Evolutionary conservation across 768 basidiomycete genomes (phyloP).

Genomic region (Vararia minispora): DNA sequence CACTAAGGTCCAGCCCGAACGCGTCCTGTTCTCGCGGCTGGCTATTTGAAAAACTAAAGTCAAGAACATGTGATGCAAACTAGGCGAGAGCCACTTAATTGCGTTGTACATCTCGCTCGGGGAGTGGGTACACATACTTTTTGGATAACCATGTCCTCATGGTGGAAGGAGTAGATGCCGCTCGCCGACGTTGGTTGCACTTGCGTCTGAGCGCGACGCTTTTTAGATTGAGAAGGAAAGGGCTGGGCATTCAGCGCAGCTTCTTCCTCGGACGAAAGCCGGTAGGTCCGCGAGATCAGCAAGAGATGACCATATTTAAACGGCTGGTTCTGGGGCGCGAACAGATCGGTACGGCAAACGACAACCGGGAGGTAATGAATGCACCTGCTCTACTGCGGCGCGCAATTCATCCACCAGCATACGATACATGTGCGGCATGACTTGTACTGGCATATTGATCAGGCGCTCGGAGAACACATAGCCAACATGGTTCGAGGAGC

Average conservation of each 20-base stretch:
- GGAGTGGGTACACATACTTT: conserved; percentile 32
- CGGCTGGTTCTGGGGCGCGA: conserved; percentile 34
- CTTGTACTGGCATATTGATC: conserved; percentile 92
- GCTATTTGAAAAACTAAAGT: conserved; percentile 42
- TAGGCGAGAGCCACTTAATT: conserved; percentile 17
- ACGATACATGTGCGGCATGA: conserved; percentile 83
- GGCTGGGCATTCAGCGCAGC: conserved; percentile 32
- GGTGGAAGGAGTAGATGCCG: conserved; percentile 68
- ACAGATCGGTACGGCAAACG: neutral
- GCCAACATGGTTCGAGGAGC: conserved; percentile 51
- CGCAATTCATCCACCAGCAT: conserved; percentile 83
- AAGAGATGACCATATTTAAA: conserved; percentile 67
- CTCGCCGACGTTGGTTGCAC: conserved; percentile 27
- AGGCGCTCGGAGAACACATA: conserved; percentile 81
- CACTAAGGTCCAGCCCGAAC: conserved; percentile 63
- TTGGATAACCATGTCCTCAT: conserved; percentile 71
- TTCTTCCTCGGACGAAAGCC: conserved; percentile 61
- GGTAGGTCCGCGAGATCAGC: conserved; percentile 71
- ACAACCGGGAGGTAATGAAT: conserved; percentile 19
- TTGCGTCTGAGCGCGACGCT: conserved; percentile 21
- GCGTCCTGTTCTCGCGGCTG: conserved; percentile 49
- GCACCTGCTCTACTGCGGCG: conserved; percentile 54
- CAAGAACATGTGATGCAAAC: conserved; percentile 39
- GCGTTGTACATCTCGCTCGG: neutral
- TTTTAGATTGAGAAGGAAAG: no score